Conservation (phyloP, 768 basidiomycete species). For the Kwoniella pini region DNA sequence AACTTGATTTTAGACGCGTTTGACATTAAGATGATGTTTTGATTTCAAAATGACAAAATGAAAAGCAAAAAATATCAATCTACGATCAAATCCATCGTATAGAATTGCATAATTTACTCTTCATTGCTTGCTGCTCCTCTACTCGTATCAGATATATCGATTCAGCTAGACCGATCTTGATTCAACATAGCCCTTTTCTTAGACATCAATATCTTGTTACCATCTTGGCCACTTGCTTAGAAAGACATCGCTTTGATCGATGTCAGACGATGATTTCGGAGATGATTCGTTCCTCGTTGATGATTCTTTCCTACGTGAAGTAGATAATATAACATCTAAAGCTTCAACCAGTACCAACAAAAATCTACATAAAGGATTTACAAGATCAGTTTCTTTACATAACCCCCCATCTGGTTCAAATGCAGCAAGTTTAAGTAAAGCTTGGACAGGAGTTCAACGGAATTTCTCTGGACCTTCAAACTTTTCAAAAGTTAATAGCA, state of each 20-base stretch:
- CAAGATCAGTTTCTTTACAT: slow-evolving; percentile 8
- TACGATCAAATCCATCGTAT: too few species aligned
- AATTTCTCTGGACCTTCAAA: slow-evolving; percentile 15
- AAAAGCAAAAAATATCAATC: too few species aligned
- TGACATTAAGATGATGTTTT: background rate
- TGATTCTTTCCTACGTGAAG: slow-evolving; percentile 41
- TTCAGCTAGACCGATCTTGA: background rate
- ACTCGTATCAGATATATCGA: too few species aligned
- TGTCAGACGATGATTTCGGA: slow-evolving; percentile 51
- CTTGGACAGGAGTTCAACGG: slow-evolving; percentile 29
- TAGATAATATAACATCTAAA: slow-evolving; percentile 40
- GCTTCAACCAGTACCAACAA: slow-evolving; percentile 7
- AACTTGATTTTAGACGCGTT: slow-evolving; percentile 1
- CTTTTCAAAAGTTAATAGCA: background rate
- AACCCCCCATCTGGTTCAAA: background rate
- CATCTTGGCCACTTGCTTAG: slow-evolving; percentile 10
- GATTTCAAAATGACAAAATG: too few species aligned
- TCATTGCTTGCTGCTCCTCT: too few species aligned
- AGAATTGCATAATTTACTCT: too few species aligned
- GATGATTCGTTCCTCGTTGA: slow-evolving; percentile 45
- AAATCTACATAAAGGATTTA: background rate
- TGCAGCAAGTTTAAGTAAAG: background rate
- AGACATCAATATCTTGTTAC: background rate
- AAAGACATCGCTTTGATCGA: slow-evolving; percentile 13
- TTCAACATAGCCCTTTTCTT: background rate